A percentile compares a stretch with the other conserved stretches of the same genome.
Conservation (phyloP, 345 rosid genomes). For the sweet orange (Citrus sinensis) region DNA sequence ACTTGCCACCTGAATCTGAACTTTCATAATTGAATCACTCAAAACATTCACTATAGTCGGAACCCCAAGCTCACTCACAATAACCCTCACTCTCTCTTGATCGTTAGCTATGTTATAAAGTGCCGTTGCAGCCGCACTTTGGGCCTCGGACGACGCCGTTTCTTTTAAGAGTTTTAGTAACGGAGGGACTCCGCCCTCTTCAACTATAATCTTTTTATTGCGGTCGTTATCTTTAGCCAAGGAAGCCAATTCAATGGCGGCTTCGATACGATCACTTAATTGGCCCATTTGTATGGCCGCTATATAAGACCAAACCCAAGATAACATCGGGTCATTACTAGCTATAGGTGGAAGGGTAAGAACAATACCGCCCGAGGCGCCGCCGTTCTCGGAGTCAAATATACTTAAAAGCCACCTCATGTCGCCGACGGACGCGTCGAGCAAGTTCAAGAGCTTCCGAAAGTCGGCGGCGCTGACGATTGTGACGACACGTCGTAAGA, state of each 20-base stretch:
- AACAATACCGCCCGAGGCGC: conserved; percentile 48
- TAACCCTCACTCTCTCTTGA: conserved; percentile 55
- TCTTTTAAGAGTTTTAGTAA: conserved; percentile 68
- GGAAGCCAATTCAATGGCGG: conserved; percentile 64
- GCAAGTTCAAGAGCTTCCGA: conserved; percentile 49
- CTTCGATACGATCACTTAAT: conserved; percentile 58
- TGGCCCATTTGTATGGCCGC: conserved; percentile 58
- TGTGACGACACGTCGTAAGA: conserved; percentile 56
- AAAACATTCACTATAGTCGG: conserved; percentile 61
- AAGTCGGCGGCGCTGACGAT: conserved; percentile 75
- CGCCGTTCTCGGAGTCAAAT: conserved; percentile 44
- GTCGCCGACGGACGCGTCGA: conserved; percentile 87
- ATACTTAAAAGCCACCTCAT: conserved; percentile 69
- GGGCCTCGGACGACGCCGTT: conserved; percentile 55
- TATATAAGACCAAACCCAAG: conserved; percentile 87
- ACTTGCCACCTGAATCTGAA: conserved; percentile 57
- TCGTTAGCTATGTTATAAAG: conserved; percentile 50
- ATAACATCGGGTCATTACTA: conserved; percentile 80
- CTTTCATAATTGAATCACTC: conserved; percentile 62
- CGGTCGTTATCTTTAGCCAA: conserved; percentile 74
- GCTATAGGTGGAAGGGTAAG: conserved; percentile 83
- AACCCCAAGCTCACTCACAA: conserved; percentile 56
- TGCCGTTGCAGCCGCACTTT: conserved; percentile 54
- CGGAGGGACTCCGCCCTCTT: conserved; percentile 79
- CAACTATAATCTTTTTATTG: conserved; percentile 82